These are phyloP conservation scores for Pythium grandisporangium DNA, from an alignment of 352 stramenopile species.

Conservation along the genomic window DNA sequence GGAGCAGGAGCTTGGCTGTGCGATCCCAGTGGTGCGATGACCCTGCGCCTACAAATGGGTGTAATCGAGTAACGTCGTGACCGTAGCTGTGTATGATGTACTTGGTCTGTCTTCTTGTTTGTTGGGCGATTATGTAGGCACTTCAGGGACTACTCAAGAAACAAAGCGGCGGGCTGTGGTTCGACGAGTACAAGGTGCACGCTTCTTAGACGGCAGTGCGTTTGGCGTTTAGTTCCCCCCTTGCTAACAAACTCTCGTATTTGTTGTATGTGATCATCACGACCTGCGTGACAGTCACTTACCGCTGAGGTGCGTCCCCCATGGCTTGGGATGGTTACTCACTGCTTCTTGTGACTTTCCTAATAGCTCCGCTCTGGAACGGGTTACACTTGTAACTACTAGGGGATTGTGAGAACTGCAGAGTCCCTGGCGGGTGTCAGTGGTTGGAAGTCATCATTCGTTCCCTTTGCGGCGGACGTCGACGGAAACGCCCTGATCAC, in stretches of 20 bases:
- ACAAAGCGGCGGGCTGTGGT: constrained; percentile 76
- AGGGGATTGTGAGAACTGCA: constrained; percentile 50
- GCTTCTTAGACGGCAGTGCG: no score
- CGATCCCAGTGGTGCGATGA: constrained; percentile 42
- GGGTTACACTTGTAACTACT: neutral
- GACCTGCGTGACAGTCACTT: no score
- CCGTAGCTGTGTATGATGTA: neutral
- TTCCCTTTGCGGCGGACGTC: constrained; percentile 66
- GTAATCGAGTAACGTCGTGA: constrained; percentile 1
- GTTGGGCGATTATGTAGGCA: constrained; percentile 13
- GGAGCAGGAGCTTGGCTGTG: constrained; percentile 48
- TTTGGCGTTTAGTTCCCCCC: no score
- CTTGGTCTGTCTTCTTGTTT: neutral
- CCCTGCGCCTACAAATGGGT: no score
- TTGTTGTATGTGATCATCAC: no score
- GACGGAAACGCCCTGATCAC: constrained; percentile 59
- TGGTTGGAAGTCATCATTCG: constrained; percentile 44
- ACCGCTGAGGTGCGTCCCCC: constrained; percentile 23
- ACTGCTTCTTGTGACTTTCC: neutral
- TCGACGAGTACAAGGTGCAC: constrained; percentile 81
- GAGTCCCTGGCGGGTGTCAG: constrained; percentile 35
- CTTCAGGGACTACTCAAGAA: constrained; percentile 57
- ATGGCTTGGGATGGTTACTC: no score
- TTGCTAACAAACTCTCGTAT: no score
- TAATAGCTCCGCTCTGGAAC: neutral